A percentile compares a stretch with the other conserved stretches of the same genome.
Conservation (phyloP, 352 stramenopile species). For the Globisporangium ultimum region DNA sequence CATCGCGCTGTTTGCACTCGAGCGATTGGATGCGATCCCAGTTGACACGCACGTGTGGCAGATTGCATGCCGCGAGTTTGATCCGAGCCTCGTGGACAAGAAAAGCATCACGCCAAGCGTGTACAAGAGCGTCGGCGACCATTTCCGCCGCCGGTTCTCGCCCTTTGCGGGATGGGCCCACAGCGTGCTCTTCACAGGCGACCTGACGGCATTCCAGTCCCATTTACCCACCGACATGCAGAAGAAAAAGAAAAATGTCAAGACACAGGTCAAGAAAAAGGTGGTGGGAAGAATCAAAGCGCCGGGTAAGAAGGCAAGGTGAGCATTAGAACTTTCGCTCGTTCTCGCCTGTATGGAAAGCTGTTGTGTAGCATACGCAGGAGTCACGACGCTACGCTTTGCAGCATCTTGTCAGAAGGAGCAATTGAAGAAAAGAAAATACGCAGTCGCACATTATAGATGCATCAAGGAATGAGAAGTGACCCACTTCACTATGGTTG, state of each 20-base stretch:
- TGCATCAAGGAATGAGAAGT: too few species aligned
- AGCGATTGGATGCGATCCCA: conserved; percentile 91
- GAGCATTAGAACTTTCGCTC: background rate
- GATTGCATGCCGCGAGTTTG: conserved; percentile 89
- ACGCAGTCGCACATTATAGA: too few species aligned
- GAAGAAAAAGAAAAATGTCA: conserved; percentile 14
- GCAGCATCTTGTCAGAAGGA: too few species aligned
- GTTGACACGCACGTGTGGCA: conserved; percentile 97
- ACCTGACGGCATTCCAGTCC: conserved; percentile 39
- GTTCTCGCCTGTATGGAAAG: too few species aligned
- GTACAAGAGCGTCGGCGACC: conserved; percentile 87
- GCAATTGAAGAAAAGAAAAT: too few species aligned
- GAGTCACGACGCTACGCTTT: too few species aligned
- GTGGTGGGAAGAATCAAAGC: background rate
- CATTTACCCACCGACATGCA: conserved; percentile 18
- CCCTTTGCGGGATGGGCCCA: conserved; percentile 92
- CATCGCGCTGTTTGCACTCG: conserved; percentile 95
- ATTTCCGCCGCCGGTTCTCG: conserved; percentile 92
- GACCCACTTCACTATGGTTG: too few species aligned
- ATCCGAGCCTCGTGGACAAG: conserved; percentile 31
- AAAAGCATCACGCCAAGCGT: conserved; percentile 85
- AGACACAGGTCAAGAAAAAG: conserved; percentile 5
- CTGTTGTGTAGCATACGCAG: too few species aligned
- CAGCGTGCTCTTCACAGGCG: conserved; percentile 54
- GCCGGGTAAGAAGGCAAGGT: background rate